Evolutionary conservation across 208 protist species (phyloP).

Genomic region (Phytomonas francai): DNA sequence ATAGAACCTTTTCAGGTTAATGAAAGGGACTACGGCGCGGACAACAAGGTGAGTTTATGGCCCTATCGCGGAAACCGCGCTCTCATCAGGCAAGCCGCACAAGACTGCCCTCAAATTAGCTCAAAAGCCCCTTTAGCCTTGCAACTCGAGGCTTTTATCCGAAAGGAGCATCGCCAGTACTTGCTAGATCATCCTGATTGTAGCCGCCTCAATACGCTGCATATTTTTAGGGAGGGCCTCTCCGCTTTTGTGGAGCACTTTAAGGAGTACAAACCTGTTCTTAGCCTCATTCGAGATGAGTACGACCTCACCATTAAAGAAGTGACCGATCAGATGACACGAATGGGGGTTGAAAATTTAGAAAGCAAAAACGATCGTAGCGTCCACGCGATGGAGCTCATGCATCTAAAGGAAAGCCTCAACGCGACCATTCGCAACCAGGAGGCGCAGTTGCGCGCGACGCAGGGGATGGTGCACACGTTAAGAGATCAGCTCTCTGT

Average conservation of each 20-base stretch:
- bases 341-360: conserved; percentile 44
- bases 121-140: conserved; percentile 67
- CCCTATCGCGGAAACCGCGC: not conserved
- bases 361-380: conserved; percentile 66
- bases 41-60: not conserved
- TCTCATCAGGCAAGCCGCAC: conserved; percentile 15
- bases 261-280: conserved; percentile 58
- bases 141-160: conserved; percentile 79
- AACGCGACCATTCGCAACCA: conserved; percentile 81
- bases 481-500: conserved; percentile 65
- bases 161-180: conserved; percentile 68
- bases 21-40: not conserved
- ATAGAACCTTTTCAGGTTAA: not conserved
- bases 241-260: conserved; percentile 77
- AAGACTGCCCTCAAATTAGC: conserved; percentile 11
- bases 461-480: conserved; percentile 58
- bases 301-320: conserved; percentile 74
- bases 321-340: conserved; percentile 34
- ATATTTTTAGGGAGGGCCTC: conserved; percentile 81
- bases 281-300: conserved; percentile 72
- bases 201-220: conserved; percentile 56
- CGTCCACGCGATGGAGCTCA: conserved; percentile 70
- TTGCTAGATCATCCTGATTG: conserved; percentile 52
- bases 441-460: conserved; percentile 65
- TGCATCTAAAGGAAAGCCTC: conserved; percentile 63